Percentiles rank a stretch among this genome's conserved stretches.
Conservation (phyloP, 2,329 filamentous ascomycete genomes). For the Pseudogymnoascus sp. region DNA sequence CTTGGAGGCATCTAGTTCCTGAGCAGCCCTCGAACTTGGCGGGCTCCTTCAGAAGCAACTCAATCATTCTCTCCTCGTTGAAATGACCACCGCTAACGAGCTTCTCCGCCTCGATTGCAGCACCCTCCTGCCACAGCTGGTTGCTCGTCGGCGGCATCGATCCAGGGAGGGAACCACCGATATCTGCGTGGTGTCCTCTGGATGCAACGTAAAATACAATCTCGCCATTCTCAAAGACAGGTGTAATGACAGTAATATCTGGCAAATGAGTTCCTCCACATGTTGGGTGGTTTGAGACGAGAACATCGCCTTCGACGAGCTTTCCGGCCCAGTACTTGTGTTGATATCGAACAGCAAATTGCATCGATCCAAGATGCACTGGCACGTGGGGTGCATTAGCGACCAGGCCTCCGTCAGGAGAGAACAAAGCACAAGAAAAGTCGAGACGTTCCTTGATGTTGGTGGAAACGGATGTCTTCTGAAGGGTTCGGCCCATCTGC, state of each 20-base stretch:
- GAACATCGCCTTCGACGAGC: slow-evolving; percentile 66
- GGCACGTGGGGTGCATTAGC: slow-evolving; percentile 72
- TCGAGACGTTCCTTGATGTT: slow-evolving; percentile 76
- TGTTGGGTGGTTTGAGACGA: slow-evolving; percentile 72
- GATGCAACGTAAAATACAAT: slow-evolving; percentile 79
- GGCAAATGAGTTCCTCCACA: slow-evolving; percentile 77
- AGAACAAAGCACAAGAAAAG: slow-evolving; percentile 72
- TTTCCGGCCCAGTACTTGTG: slow-evolving; percentile 68
- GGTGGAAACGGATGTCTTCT: slow-evolving; percentile 68
- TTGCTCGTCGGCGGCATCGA: slow-evolving; percentile 73
- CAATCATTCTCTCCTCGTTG: slow-evolving; percentile 65
- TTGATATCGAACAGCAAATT: slow-evolving; percentile 52
- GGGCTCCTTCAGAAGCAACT: slow-evolving; percentile 64
- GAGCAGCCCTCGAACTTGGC: slow-evolving; percentile 67
- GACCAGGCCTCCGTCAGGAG: slow-evolving; percentile 62
- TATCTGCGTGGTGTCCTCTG: slow-evolving; percentile 74
- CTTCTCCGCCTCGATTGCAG: slow-evolving; percentile 56
- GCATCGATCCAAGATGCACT: slow-evolving; percentile 70
- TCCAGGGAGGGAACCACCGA: slow-evolving; percentile 72
- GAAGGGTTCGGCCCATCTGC: slow-evolving; percentile 68
- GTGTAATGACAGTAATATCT: slow-evolving; percentile 74
- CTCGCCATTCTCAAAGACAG: slow-evolving; percentile 61
- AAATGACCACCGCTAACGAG: slow-evolving; percentile 70
- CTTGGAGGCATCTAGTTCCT: slow-evolving; percentile 68
- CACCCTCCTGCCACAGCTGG: slow-evolving; percentile 56